Conservation (phyloP, 2,329 filamentous ascomycete genomes). For the Aspergillus quadricinctus region DNA sequence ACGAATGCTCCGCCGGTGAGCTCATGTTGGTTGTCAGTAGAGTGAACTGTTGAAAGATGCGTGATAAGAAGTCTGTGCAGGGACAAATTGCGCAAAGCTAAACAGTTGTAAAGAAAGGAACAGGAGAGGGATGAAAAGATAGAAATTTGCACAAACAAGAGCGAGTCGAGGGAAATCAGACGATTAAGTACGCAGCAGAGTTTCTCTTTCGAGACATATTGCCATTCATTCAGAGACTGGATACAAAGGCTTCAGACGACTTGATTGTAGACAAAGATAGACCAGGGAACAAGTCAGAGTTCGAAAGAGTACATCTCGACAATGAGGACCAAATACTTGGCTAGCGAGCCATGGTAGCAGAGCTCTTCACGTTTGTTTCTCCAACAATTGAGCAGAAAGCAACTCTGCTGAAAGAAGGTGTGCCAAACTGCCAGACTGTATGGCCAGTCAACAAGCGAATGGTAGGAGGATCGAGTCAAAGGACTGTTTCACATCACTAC, state of each 20-base stretch:
- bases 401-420: neutral
- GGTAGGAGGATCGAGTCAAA: neutral
- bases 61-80: neutral
- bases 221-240: neutral
- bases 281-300: neutral
- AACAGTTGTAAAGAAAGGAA: neutral
- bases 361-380: neutral
- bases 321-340: neutral
- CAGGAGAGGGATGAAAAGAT: neutral
- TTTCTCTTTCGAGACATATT: neutral
- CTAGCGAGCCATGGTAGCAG: neutral
- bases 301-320: neutral
- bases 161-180: neutral
- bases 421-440: neutral
- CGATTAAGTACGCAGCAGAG: neutral
- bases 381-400: neutral
- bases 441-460: neutral
- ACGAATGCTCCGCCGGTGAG: neutral
- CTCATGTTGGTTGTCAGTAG: slow-evolving; percentile 1
- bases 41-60: neutral
- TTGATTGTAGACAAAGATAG: neutral
- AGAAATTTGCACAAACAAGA: neutral
- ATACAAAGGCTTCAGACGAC: neutral
- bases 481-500: neutral
- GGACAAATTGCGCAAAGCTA: neutral